Evolutionary conservation across 257 asterid species (phyloP).

Genomic region (Cynanchum wilfordii): DNA sequence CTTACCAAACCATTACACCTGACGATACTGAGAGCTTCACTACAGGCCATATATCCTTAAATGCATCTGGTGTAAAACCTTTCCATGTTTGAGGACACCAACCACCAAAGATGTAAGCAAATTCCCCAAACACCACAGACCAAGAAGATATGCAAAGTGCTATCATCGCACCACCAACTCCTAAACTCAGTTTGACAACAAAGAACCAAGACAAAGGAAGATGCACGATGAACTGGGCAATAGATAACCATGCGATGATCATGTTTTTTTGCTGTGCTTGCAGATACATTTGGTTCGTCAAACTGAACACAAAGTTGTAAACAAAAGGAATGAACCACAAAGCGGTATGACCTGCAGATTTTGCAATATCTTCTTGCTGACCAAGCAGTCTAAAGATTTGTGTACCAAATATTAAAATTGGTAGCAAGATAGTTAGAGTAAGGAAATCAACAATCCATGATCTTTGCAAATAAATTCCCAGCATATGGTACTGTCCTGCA

Average conservation of each 20-base stretch:
- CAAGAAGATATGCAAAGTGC: conserved; percentile 61
- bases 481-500: conserved; percentile 85
- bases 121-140: conserved; percentile 60
- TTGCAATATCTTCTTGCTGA: conserved; percentile 37
- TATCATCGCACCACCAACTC: conserved; percentile 73
- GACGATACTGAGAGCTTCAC: conserved; percentile 79
- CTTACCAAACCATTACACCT: conserved; percentile 84
- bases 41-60: conserved; percentile 70
- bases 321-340: conserved; percentile 61
- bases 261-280: conserved; percentile 91
- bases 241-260: conserved; percentile 61
- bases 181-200: conserved; percentile 46
- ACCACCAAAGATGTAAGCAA: conserved; percentile 70
- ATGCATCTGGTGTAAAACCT: conserved; percentile 60
- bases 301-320: conserved; percentile 40
- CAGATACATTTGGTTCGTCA: conserved; percentile 78
- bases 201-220: conserved; percentile 69
- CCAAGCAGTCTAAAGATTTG: conserved; percentile 68
- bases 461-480: conserved; percentile 89
- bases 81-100: conserved; percentile 83
- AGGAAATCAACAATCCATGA: conserved; percentile 83
- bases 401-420: conserved; percentile 56
- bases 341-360: conserved; percentile 63
- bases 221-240: conserved; percentile 48
- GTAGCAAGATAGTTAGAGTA: conserved; percentile 55